These are phyloP conservation scores for Avicennia marina DNA, from an alignment of 257 asterid species.

Conservation along the genomic window DNA sequence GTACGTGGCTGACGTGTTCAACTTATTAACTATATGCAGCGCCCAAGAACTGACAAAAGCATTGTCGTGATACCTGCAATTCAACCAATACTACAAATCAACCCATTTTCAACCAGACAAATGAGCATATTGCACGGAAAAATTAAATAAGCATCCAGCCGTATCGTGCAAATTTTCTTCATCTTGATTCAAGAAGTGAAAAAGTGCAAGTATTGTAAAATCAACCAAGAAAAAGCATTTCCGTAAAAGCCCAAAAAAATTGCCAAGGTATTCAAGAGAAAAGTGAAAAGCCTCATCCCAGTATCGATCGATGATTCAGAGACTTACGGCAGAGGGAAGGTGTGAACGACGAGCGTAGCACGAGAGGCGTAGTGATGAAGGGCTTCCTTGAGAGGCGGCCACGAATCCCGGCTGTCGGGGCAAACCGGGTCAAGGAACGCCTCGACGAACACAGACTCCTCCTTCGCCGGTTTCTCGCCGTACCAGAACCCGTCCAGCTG, in stretches of 20 bases:
- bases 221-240: too few relatives aligned
- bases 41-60: conserved; percentile 71
- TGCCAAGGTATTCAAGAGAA: too few relatives aligned
- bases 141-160: too few relatives aligned
- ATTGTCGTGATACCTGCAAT: conserved; percentile 83
- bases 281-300: background rate
- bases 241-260: background rate
- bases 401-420: conserved; percentile 82
- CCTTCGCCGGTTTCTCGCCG: conserved; percentile 17
- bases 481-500: too few relatives aligned
- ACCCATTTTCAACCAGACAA: background rate
- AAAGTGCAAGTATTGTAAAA: too few relatives aligned
- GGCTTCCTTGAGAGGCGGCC: conserved; percentile 73
- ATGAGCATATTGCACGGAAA: too few relatives aligned
- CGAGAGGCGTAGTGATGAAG: conserved; percentile 44
- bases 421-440: conserved; percentile 92
- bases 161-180: too few relatives aligned
- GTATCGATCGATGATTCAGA: background rate
- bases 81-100: background rate
- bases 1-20: conserved; percentile 54
- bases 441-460: conserved; percentile 48
- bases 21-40: conserved; percentile 49
- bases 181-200: too few relatives aligned
- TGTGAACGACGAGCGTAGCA: conserved; percentile 43
- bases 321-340: conserved; percentile 78